Conservation (phyloP, 345 rosid species). For the Linum trigynum region DNA sequence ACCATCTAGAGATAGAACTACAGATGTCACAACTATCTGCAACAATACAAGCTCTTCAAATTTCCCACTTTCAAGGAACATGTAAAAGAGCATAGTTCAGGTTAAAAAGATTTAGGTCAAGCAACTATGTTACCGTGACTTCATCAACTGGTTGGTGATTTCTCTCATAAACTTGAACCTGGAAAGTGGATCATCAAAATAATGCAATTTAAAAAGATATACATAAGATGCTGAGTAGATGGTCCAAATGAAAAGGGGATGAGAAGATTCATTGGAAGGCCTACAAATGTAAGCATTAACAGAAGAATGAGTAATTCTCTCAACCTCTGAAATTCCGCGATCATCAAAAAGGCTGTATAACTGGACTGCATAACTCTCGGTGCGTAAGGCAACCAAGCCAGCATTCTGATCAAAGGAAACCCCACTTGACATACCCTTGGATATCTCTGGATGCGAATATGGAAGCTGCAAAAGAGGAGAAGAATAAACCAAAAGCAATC, state of each 20-base stretch:
- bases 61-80: not conserved
- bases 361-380: constrained; percentile 75
- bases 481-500: not conserved
- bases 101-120: not conserved
- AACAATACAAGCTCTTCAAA: constrained; percentile 9
- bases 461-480: constrained; percentile 50
- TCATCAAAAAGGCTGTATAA: constrained; percentile 77
- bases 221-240: not conserved
- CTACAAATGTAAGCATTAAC: not conserved
- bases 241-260: no score
- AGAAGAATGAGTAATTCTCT: not conserved
- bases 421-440: constrained; percentile 36
- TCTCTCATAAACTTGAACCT: constrained; percentile 97
- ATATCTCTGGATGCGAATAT: constrained; percentile 45
- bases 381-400: constrained; percentile 68
- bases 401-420: constrained; percentile 56
- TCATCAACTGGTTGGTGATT: constrained; percentile 94
- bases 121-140: constrained; percentile 49
- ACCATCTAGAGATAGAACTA: constrained; percentile 72
- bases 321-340: constrained; percentile 75
- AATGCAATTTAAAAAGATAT: constrained; percentile 1
- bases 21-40: constrained; percentile 70
- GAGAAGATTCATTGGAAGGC: not conserved
- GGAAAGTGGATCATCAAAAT: constrained; percentile 13
- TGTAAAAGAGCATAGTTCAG: not conserved